phyloP scores from a whole-genome alignment of 257 asterid genomes.

The Solanum clarkiae region DNA sequence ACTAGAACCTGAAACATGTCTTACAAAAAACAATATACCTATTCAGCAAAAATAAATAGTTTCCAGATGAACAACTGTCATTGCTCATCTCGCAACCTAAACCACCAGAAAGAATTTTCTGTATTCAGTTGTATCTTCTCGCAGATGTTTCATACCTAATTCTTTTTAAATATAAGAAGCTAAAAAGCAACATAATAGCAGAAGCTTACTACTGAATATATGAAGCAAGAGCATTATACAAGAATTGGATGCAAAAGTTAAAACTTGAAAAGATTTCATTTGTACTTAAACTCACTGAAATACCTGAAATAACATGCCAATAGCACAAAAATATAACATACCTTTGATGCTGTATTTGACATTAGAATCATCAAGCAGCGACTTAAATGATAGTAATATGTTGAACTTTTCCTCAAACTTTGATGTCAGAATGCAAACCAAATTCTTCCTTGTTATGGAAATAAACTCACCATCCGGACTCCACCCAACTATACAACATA shows the following conservation, averaged over 20 bases:
- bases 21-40: not conserved
- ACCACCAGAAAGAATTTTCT: not conserved
- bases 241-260: not conserved
- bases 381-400: conserved; percentile 36
- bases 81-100: not conserved
- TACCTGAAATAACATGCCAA: not conserved
- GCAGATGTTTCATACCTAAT: not conserved
- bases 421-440: conserved; percentile 48
- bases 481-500: conserved; percentile 65
- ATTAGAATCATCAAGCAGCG: conserved; percentile 48
- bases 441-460: conserved; percentile 62
- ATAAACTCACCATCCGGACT: conserved; percentile 47
- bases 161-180: not conserved
- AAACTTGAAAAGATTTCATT: not conserved
- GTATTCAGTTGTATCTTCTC: not conserved
- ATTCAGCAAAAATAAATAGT: not conserved
- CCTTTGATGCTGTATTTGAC: conserved; percentile 31
- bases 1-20: not conserved
- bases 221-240: not conserved
- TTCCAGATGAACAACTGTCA: not conserved
- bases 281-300: not conserved
- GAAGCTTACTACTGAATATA: not conserved
- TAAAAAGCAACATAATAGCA: not conserved
- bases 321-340: conserved; percentile 1
- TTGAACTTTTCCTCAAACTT: conserved; percentile 45